Evolutionary conservation across 2,329 filamentous ascomycete genomes (phyloP).

Genomic region (Talaromyces piceae): DNA sequence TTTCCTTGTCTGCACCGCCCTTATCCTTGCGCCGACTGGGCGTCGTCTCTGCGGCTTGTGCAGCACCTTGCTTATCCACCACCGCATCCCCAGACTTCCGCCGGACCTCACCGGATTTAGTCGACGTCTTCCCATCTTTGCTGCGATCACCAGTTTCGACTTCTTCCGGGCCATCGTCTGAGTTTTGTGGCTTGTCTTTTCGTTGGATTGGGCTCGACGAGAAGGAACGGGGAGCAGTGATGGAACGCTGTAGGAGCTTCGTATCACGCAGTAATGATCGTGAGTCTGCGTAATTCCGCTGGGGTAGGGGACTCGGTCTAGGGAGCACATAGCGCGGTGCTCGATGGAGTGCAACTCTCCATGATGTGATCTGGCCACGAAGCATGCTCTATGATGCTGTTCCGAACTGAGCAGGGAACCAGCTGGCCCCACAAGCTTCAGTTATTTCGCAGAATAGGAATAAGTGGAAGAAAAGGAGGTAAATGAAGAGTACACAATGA

Average conservation of each 20-base stretch:
- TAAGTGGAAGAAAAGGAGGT: conserved; percentile 9
- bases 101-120: conserved; percentile 31
- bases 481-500: background rate
- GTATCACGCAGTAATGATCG: conserved; percentile 21
- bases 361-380: conserved; percentile 57
- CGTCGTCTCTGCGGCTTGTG: conserved; percentile 25
- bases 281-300: conserved; percentile 25
- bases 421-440: conserved; percentile 11
- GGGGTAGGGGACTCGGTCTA: conserved; percentile 24
- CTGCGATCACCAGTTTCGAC: conserved; percentile 40
- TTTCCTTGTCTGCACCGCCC: conserved; percentile 28
- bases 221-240: conserved; percentile 32
- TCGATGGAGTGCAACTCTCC: conserved; percentile 54
- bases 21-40: conserved; percentile 32
- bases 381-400: conserved; percentile 46
- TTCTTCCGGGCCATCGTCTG: conserved; percentile 30
- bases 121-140: conserved; percentile 38
- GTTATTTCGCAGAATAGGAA: conserved; percentile 6
- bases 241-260: conserved; percentile 18
- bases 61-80: conserved; percentile 22
- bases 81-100: conserved; percentile 34
- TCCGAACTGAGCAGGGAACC: conserved; percentile 10
- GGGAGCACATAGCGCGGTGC: conserved; percentile 36
- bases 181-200: conserved; percentile 51
- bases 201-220: conserved; percentile 41